A percentile compares a stretch with the other conserved stretches of the same genome.
These are phyloP conservation scores for Lipomyces lipofer DNA, from an alignment of 805 yeast genomes.

Conservation along the genomic window DNA sequence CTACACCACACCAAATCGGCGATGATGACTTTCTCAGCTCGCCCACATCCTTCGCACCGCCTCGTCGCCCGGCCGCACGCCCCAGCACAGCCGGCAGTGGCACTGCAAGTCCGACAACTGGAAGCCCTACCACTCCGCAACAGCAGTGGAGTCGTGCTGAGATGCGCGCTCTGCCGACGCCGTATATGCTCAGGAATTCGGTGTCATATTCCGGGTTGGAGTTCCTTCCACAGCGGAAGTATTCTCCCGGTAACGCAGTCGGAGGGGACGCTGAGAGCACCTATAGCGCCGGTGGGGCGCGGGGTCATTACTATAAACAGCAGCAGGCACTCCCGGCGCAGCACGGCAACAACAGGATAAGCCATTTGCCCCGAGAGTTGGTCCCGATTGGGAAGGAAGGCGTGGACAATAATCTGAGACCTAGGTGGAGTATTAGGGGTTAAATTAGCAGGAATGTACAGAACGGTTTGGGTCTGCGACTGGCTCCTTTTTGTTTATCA, in stretches of 20 bases:
- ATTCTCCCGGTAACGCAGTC: background rate
- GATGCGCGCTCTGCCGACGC: constrained; percentile 28
- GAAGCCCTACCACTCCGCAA: constrained; percentile 18
- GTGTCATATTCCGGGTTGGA: constrained; percentile 27
- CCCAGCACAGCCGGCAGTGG: background rate
- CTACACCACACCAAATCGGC: constrained; percentile 28
- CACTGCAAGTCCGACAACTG: constrained; percentile 3
- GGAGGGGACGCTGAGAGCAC: background rate
- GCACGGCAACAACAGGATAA: background rate
- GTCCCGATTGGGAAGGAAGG: constrained; percentile 19
- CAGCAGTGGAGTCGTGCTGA: constrained; percentile 12
- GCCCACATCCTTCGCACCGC: constrained; percentile 28
- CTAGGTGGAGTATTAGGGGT: constrained; percentile 26
- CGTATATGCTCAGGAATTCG: constrained; percentile 31
- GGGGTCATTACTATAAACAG: background rate
- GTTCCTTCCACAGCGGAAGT: constrained; percentile 25
- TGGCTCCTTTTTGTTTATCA: no score
- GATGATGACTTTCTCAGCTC: constrained; percentile 19
- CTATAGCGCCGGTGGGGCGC: background rate
- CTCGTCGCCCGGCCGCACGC: constrained; percentile 5
- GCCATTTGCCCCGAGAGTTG: constrained; percentile 10
- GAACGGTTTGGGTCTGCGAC: no score
- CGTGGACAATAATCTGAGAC: constrained; percentile 14
- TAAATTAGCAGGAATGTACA: no score
- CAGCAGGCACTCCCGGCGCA: background rate